These are phyloP conservation scores for Tetramitus jugosus DNA, from an alignment of 208 protist species.

Conservation along the genomic window DNA sequence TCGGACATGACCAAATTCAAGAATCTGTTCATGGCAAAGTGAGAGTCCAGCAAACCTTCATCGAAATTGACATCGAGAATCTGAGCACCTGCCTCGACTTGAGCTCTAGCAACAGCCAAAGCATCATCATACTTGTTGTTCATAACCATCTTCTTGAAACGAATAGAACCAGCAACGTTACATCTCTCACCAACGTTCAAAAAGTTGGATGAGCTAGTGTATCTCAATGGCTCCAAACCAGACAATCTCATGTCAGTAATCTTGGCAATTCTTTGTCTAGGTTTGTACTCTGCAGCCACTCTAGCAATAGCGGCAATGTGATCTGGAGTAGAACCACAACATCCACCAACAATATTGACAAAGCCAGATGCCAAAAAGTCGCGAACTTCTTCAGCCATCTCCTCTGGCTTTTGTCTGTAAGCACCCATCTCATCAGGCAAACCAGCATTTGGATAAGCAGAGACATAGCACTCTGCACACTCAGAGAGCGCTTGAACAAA, in stretches of 20 bases:
- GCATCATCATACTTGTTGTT: constrained; percentile 71
- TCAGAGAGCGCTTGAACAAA: constrained; percentile 49
- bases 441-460: constrained; percentile 63
- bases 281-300: constrained; percentile 1
- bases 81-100: constrained; percentile 87
- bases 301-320: constrained; percentile 56
- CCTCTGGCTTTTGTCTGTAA: constrained; percentile 58
- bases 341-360: constrained; percentile 61
- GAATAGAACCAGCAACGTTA: constrained; percentile 86
- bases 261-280: background rate
- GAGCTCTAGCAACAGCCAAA: constrained; percentile 53
- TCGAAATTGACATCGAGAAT: constrained; percentile 94
- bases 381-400: constrained; percentile 49
- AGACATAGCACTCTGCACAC: constrained; percentile 52
- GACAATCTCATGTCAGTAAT: constrained; percentile 48
- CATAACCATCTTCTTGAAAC: constrained; percentile 84
- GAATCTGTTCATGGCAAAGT: constrained; percentile 76
- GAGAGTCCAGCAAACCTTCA: constrained; percentile 85
- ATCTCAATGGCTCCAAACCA: constrained; percentile 69
- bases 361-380: constrained; percentile 49
- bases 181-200: constrained; percentile 92
- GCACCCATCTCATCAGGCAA: constrained; percentile 63
- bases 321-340: constrained; percentile 57
- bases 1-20: constrained; percentile 83
- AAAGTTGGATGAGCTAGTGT: constrained; percentile 71